A percentile compares a stretch with the other conserved stretches of the same genome.
Conservation (phyloP, 1,139 yeast species). For the Hansenula lynferdii region DNA sequence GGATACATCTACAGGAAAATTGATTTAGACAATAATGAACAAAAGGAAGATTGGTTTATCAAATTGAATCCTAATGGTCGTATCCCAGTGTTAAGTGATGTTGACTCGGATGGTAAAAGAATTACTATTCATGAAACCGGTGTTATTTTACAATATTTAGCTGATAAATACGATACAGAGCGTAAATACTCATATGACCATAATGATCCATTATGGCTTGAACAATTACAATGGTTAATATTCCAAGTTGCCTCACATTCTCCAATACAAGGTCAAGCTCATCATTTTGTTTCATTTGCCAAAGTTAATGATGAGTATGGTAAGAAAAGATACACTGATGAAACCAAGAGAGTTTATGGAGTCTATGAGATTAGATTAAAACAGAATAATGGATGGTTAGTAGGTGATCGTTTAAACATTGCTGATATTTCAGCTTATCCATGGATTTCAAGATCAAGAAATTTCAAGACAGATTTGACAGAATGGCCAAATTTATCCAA, state of each 20-base stretch:
- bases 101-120: constrained; percentile 34
- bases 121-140: constrained; percentile 47
- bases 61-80: constrained; percentile 58
- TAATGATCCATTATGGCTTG: constrained; percentile 44
- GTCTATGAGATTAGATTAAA: constrained; percentile 45
- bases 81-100: constrained; percentile 53
- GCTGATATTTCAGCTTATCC: constrained; percentile 47
- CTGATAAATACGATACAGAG: constrained; percentile 52
- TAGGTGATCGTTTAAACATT: constrained; percentile 46
- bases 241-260: constrained; percentile 59
- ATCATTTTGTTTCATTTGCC: constrained; percentile 40
- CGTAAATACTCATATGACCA: constrained; percentile 40
- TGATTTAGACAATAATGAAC: constrained; percentile 36
- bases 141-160: constrained; percentile 52
- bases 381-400: constrained; percentile 42
- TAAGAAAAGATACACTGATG: constrained; percentile 41
- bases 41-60: constrained; percentile 50
- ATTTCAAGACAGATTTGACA: constrained; percentile 19
- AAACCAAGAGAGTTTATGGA: constrained; percentile 44
- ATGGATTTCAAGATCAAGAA: constrained; percentile 25
- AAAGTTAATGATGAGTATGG: constrained; percentile 43
- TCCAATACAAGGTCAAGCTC: constrained; percentile 57
- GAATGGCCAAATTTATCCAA: constrained; percentile 36
- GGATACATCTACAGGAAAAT: constrained; percentile 41
- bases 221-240: constrained; percentile 44